Evolutionary conservation across 164 flowering plant genomes (phyloP), one percentile per base, ranked within the genome.

Genomic region (Aristolochia californica): DNA sequence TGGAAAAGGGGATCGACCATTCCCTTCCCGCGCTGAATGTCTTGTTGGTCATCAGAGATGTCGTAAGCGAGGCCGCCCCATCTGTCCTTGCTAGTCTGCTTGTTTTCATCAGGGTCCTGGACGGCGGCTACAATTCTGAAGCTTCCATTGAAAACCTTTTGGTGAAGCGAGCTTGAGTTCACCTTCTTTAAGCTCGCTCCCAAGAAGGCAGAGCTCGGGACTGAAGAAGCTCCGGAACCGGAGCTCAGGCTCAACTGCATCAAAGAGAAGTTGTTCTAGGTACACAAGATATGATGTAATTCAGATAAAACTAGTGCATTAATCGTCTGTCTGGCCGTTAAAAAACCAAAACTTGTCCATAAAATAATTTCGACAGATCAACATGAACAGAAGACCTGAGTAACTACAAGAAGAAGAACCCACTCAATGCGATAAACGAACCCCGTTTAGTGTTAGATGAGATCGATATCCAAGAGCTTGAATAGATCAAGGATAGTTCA

Each of bases 41-140:
- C 86, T 55, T 81, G 86, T 34, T 78, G 86, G 60, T 81, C 86
- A 47, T 81, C 85, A 0, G 85, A 81, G 15, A 20, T 59, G 65
- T 78, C 85, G 30, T 8, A 55, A 17, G 65, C 79, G 27, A 80
- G 79, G n/a, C 85, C 85, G 24, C 12, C 57, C 85, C 83, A 81
- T 59, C 51, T 75, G 73, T 81, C 85, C 69, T 71, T 69, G 16
- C 30, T 30, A 5, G 74, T 72, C 68, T 81, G 78, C 67, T 75
- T 68, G 1, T 20, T 38, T 50, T 71, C 79, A 18, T 75, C 78
- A 10, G 57, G 49, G 43, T 77, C 77, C 0, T 78, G 78, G 13
- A 52, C 65, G 20, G 77, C 59, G 61, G 62, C 75, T 47, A 75
- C 68, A 44, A 22, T 70, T 50, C 65, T 55, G 0, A 61, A 55